These are phyloP conservation scores for Parietaria judaica DNA, from an alignment of 306 rosid genomes.

Conservation along the genomic window DNA sequence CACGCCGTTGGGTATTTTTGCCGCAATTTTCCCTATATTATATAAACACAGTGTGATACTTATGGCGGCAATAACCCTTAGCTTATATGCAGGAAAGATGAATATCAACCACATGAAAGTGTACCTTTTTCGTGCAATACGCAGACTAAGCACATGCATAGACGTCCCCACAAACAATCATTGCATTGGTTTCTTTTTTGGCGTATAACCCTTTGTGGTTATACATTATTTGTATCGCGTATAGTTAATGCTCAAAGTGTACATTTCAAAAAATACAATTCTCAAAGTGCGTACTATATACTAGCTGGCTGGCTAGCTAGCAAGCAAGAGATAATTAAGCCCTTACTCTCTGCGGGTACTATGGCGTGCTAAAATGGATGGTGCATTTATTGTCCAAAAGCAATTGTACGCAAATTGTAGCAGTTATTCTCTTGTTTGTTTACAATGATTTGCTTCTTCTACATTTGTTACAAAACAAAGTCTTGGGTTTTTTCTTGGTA, in stretches of 20 bases:
- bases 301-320: neutral
- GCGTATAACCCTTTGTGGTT: neutral
- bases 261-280: no score
- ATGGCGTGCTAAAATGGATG: no score
- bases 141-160: constrained; percentile 16
- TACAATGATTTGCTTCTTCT: neutral
- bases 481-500: neutral
- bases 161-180: constrained; percentile 7
- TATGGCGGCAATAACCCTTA: neutral
- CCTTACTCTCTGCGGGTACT: no score
- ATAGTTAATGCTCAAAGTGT: neutral
- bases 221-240: neutral
- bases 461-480: neutral
- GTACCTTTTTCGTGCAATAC: neutral
- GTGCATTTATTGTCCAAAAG: neutral
- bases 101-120: constrained; percentile 3
- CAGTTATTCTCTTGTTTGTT: neutral
- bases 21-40: no score
- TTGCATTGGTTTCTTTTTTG: neutral
- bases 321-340: neutral
- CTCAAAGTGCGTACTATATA: no score
- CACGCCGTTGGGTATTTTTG: no score
- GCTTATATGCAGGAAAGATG: neutral
- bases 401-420: neutral
- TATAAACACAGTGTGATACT: no score